phyloP scores from a whole-genome alignment of 805 yeast genomes.

The Hanseniaspora guilliermondii region DNA sequence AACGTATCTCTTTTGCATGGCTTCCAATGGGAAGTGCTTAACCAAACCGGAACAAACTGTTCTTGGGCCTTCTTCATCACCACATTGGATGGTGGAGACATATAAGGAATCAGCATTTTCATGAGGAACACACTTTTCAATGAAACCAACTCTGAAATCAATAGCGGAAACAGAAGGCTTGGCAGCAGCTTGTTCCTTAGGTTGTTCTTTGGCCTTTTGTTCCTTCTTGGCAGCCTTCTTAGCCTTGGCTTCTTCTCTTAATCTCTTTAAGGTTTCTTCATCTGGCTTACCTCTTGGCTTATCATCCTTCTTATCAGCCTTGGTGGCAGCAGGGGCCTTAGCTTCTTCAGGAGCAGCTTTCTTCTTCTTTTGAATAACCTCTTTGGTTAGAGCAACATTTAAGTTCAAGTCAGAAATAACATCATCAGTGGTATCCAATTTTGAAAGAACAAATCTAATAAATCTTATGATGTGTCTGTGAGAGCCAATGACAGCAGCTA shows the following conservation, averaged over 20 bases:
- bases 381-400: slow-evolving; percentile 59
- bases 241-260: slow-evolving; percentile 46
- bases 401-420: slow-evolving; percentile 45
- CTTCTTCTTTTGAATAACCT: slow-evolving; percentile 47
- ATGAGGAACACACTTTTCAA: slow-evolving; percentile 90
- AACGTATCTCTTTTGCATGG: slow-evolving; percentile 87
- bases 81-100: slow-evolving; percentile 92
- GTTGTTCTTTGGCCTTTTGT: slow-evolving; percentile 40
- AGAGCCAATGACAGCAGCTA: slow-evolving; percentile 41
- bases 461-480: slow-evolving; percentile 85
- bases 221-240: slow-evolving; percentile 48
- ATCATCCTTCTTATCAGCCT: slow-evolving; percentile 27
- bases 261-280: slow-evolving; percentile 35
- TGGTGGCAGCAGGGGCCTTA: slow-evolving; percentile 19
- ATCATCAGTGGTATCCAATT: slow-evolving; percentile 42
- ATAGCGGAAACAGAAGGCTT: slow-evolving; percentile 74
- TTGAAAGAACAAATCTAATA: slow-evolving; percentile 75
- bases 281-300: slow-evolving; percentile 36
- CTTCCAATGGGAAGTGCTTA: slow-evolving; percentile 77
- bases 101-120: slow-evolving; percentile 96
- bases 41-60: slow-evolving; percentile 97
- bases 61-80: slow-evolving; percentile 94
- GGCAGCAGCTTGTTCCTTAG: slow-evolving; percentile 32
- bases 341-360: slow-evolving; percentile 33
- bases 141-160: slow-evolving; percentile 91